A percentile compares a stretch with the other conserved stretches of the same genome.
These are phyloP conservation scores for Barbarea vulgaris DNA, from an alignment of 345 rosid species.

Conservation along the genomic window DNA sequence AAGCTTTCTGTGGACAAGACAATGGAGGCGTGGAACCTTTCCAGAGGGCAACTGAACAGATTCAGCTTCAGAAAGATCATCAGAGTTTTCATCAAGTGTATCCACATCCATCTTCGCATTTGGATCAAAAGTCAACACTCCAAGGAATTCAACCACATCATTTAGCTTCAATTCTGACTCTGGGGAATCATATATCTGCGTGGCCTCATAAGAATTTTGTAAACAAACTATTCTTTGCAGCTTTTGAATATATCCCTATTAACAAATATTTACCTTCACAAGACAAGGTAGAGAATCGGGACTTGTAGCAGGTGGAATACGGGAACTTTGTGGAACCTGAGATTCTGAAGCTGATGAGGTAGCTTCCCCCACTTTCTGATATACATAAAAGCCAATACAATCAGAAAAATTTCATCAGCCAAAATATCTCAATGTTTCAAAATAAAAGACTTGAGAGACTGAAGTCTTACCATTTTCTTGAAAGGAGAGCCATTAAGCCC, in stretches of 20 bases:
- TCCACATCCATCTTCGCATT: constrained; percentile 44
- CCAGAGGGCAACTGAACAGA: constrained; percentile 56
- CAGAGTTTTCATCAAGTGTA: constrained; percentile 48
- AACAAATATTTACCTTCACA: constrained; percentile 57
- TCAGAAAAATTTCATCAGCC: background rate
- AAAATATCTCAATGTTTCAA: background rate
- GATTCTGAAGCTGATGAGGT: constrained; percentile 50
- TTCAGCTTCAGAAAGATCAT: constrained; percentile 55
- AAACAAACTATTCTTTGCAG: background rate
- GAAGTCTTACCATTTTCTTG: constrained; percentile 67
- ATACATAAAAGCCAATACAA: background rate
- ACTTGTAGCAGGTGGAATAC: constrained; percentile 30
- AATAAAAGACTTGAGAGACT: constrained; percentile 14
- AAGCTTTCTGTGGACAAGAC: constrained; percentile 81
- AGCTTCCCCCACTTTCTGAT: constrained; percentile 63
- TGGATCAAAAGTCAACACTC: constrained; percentile 70
- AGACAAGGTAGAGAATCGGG: constrained; percentile 62
- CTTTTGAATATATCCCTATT: background rate
- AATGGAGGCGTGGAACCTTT: constrained; percentile 92
- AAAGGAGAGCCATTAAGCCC: constrained; percentile 48
- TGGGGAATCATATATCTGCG: constrained; percentile 78
- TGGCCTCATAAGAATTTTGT: background rate
- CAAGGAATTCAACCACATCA: constrained; percentile 86
- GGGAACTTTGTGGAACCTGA: constrained; percentile 36
- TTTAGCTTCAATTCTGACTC: constrained; percentile 85